Evolutionary conservation across 2,329 filamentous ascomycete species (phyloP), one percentile per base, ranked within the genome.

Genomic region (Paramyrothecium sp.): DNA sequence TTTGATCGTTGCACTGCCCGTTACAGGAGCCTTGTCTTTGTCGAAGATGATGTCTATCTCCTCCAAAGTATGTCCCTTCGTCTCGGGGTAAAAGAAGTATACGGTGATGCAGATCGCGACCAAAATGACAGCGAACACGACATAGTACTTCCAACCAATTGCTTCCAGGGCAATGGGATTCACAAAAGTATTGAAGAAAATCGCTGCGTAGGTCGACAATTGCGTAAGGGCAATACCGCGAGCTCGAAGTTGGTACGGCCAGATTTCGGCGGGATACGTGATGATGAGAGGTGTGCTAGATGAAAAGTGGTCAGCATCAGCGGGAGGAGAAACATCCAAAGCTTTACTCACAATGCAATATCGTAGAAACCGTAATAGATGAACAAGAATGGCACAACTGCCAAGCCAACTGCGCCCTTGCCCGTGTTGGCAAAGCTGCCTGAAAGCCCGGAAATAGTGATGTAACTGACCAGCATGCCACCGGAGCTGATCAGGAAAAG

Each of bases 71-170:
- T 33, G 23, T 26, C 47, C 47, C 13, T 22, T n/a, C 22, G 47
- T 50, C 47, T 50, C 47, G n/a, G 47, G 49, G 49, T 51, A 51
- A 21, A n/a, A 51, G 22, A 51, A 51, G 23, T 51, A 51, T 3
- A 20, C 23, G 22, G 19, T 20, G 3, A 33, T 5, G n/a, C 22
- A 30, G 26, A 51, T 26, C 3, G 19, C 13, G 11, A 51, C 49
- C 21, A 51, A 22, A 7, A 51, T 12, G 8, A 51, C 23, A 26
- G 13, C 13, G n/a, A 51, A 51, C 10, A 51, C 49, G 26, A 51
- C 13, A 22, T 51, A 51, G 49, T 26, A 51, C 11, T 23, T 26
- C 49, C 49, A 51, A 7, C 49, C 49, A 16, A 51, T 51, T 16
- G 10, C 19, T 10, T 33, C 49, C 5, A 51, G 23, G 17, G 21